Evolutionary conservation across 108 stramenopile genomes (phyloP).

Genomic region (Epithemia pelagica): DNA sequence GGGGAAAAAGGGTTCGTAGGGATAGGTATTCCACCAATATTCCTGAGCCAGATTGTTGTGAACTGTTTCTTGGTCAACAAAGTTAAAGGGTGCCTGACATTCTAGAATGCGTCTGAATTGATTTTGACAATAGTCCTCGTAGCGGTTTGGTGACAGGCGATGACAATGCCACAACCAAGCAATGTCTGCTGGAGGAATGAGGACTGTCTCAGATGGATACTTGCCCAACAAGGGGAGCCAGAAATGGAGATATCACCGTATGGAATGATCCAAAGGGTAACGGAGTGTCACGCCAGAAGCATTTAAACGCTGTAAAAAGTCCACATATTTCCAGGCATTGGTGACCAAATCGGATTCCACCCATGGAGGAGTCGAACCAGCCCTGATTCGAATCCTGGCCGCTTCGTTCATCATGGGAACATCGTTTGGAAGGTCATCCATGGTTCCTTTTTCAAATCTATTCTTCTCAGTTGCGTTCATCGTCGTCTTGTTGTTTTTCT

Average conservation of each 20-base stretch:
- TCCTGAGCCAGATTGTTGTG: too few species aligned
- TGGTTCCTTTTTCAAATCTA: too few species aligned
- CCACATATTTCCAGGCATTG: background rate
- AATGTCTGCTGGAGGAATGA: slow-evolving; percentile 47
- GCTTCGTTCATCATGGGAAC: too few species aligned
- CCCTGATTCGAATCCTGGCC: too few species aligned
- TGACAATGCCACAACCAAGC: slow-evolving; percentile 69
- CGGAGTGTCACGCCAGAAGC: background rate
- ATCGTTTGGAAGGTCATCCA: too few species aligned
- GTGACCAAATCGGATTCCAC: background rate
- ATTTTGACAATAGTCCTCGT: slow-evolving; percentile 21
- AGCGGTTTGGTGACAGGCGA: slow-evolving; percentile 42
- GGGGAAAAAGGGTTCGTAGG: too few species aligned
- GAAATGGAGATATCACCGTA: slow-evolving; percentile 16
- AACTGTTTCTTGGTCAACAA: too few species aligned
- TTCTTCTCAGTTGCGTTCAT: too few species aligned
- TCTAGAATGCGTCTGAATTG: slow-evolving; percentile 2
- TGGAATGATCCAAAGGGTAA: too few species aligned
- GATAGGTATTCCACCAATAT: too few species aligned
- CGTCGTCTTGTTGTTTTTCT: too few species aligned
- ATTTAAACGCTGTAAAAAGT: background rate
- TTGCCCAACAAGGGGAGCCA: slow-evolving; percentile 27
- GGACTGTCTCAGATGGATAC: background rate
- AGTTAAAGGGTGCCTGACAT: background rate
- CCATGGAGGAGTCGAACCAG: too few species aligned